Conservation (phyloP, 495 filamentous ascomycete species). For the Neurospora cerealis region DNA sequence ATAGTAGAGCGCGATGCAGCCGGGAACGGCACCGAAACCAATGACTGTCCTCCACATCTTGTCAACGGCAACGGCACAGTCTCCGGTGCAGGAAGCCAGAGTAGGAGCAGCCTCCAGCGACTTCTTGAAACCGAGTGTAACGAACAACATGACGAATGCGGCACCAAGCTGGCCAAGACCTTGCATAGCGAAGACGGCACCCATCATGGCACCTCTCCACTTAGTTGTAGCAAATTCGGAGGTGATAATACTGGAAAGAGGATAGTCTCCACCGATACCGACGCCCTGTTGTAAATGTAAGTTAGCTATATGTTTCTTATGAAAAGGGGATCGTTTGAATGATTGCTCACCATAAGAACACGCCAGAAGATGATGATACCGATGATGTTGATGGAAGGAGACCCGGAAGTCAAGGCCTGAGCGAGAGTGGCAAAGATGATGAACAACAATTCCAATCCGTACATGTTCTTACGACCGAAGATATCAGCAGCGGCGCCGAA, state of each 20-base stretch:
- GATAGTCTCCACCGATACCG: conserved; percentile 82
- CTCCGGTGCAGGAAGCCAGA: conserved; percentile 47
- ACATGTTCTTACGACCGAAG: conserved; percentile 74
- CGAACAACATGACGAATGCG: conserved; percentile 60
- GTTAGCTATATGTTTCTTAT: neutral
- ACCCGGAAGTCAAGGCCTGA: conserved; percentile 58
- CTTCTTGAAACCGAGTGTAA: conserved; percentile 63
- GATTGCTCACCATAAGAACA: conserved; percentile 55
- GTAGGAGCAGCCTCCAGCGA: conserved; percentile 44
- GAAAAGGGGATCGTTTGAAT: neutral
- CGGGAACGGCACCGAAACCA: conserved; percentile 72
- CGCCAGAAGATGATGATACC: conserved; percentile 86
- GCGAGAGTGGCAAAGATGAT: conserved; percentile 81
- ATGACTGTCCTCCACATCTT: conserved; percentile 80
- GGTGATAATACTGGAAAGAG: conserved; percentile 74
- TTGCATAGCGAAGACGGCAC: conserved; percentile 77
- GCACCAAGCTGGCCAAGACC: conserved; percentile 67
- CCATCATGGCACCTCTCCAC: conserved; percentile 74
- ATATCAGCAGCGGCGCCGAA: conserved; percentile 77
- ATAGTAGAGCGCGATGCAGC: conserved; percentile 67
- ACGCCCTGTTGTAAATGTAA: conserved; percentile 34
- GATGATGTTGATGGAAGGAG: conserved; percentile 58
- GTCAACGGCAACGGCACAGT: conserved; percentile 61
- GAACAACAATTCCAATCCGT: conserved; percentile 78
- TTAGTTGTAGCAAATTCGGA: conserved; percentile 72